These are phyloP conservation scores for Fusarium keratoplasticum DNA, from an alignment of 2,329 filamentous ascomycete species.

Conservation along the genomic window DNA sequence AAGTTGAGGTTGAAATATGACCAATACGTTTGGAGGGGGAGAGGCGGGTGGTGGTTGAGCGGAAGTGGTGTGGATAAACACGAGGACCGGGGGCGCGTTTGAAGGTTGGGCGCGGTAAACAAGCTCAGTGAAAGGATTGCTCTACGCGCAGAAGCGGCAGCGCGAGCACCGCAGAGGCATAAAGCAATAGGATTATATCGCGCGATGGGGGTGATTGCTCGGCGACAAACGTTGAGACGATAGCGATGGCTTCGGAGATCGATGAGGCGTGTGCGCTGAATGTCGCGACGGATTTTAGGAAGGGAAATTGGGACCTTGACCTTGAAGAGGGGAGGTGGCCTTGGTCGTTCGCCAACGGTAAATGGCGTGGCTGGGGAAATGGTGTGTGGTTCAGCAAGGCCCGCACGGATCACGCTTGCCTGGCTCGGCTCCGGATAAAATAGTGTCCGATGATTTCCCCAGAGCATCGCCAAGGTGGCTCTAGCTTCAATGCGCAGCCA, in stretches of 20 bases:
- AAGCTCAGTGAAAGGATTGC: constrained; percentile 47
- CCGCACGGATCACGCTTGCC: constrained; percentile 3
- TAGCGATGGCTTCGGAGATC: constrained; percentile 39
- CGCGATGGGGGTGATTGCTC: constrained; percentile 31
- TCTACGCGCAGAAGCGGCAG: constrained; percentile 47
- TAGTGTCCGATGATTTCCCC: neutral
- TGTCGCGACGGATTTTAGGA: constrained; percentile 43
- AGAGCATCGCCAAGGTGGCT: neutral
- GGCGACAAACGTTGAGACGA: constrained; percentile 42
- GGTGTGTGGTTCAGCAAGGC: constrained; percentile 23
- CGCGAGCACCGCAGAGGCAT: constrained; percentile 47
- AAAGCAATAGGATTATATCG: constrained; percentile 42
- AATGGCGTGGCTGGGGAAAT: constrained; percentile 55
- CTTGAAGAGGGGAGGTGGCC: constrained; percentile 42
- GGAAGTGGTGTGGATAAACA: constrained; percentile 48
- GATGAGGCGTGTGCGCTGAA: constrained; percentile 39
- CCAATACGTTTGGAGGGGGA: constrained; percentile 26
- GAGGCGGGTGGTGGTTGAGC: constrained; percentile 28
- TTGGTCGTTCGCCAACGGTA: constrained; percentile 46
- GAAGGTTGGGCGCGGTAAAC: constrained; percentile 44
- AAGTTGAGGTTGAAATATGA: constrained; percentile 13
- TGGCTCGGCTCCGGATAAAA: neutral
- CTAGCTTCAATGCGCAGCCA: neutral
- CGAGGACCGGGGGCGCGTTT: constrained; percentile 46
- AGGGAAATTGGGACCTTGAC: constrained; percentile 46